A percentile compares a stretch with the other conserved stretches of the same genome.
phyloP scores from a whole-genome alignment of 1,284 basidiomycete species.

The Leccinum ambiguum region DNA sequence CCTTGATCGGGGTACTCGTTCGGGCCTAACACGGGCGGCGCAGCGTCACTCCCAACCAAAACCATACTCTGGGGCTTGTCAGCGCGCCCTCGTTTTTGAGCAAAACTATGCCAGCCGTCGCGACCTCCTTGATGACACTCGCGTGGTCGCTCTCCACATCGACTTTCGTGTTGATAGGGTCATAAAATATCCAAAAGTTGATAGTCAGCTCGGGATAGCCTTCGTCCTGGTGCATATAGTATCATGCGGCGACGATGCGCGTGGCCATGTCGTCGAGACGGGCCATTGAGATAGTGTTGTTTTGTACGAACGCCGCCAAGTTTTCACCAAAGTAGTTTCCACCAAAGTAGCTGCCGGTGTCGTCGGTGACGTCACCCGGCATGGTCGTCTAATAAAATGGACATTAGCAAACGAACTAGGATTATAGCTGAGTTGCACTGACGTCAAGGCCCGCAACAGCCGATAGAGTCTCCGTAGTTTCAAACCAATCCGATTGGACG shows the following conservation, averaged over 20 bases:
- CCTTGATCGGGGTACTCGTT: conserved; percentile 55
- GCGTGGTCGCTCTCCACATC: conserved; percentile 60
- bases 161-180: conserved; percentile 50
- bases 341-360: conserved; percentile 32
- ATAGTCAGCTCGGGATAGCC: conserved; percentile 57
- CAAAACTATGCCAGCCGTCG: conserved; percentile 68
- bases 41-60: conserved; percentile 51
- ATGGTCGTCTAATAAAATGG: conserved; percentile 17
- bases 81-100: conserved; percentile 70
- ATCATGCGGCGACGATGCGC: conserved; percentile 63
- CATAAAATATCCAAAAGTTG: conserved; percentile 48
- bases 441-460: conserved; percentile 50
- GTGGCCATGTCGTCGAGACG: conserved; percentile 69
- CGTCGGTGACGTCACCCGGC: conserved; percentile 41
- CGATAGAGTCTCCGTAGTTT: conserved; percentile 36
- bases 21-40: conserved; percentile 52
- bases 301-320: conserved; percentile 37
- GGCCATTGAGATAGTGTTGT: conserved; percentile 37
- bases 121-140: conserved; percentile 63
- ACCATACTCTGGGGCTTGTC: conserved; percentile 35
- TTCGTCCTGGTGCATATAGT: conserved; percentile 55
- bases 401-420: conserved; percentile 2
- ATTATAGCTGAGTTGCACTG: conserved; percentile 5
- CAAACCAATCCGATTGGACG: conserved; percentile 44
- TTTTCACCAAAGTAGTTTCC: conserved; percentile 42